Base-by-base conservation (phyloP, 352 stramenopile species). In the Pythium myriotylum region DNA sequence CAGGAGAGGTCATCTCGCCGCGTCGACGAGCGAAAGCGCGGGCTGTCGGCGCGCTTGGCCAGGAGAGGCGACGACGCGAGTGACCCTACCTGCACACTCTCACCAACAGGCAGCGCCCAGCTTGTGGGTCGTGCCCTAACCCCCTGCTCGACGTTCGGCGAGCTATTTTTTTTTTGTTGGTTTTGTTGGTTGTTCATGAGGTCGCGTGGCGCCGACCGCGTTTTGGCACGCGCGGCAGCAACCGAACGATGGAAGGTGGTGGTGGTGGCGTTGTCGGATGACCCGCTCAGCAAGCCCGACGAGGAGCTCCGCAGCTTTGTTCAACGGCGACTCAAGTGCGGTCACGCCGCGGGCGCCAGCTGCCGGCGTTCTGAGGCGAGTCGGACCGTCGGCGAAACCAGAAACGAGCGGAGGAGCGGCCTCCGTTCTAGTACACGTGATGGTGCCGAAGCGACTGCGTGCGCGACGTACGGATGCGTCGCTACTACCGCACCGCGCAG, bases 51-150 rank as follows among this genome's bases (percentile, higher is more conserved):
- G 5, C 5, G 37, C 7, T 17, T 14, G 8, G 5, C 4, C 13
- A 43, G 37, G 37, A 43, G 37, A 43, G 37, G 37, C 37, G 37
- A 43, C 37, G 29, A 43, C 17, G 4, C 37, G 3, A 20, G 37
- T 43, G 37, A 17, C 37, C 13, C 17, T 20, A 43, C 5, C 37
- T 43, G 37, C 37, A 43, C 37, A 43, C 37, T 43, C 37, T 43
- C 37, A 43, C 37, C 37, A 43, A 43, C n/a, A 43, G 37, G n/a
- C n/a, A n/a, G n/a, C n/a, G n/a, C n/a, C n/a, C 17, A 20, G 37
- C 29, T 35, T 35, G 37, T 43, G 37, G 8, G 37, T 43, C 4
- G 37, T 43, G 37, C 37, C 37, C 37, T 43, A 43, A 4, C 37
- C 37, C 17, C 37, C 17, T 43, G 17, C 4, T 43, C 37, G 17